Evolutionary conservation across 768 basidiomycete species (phyloP).

Genomic region (Suillus brevipes): DNA sequence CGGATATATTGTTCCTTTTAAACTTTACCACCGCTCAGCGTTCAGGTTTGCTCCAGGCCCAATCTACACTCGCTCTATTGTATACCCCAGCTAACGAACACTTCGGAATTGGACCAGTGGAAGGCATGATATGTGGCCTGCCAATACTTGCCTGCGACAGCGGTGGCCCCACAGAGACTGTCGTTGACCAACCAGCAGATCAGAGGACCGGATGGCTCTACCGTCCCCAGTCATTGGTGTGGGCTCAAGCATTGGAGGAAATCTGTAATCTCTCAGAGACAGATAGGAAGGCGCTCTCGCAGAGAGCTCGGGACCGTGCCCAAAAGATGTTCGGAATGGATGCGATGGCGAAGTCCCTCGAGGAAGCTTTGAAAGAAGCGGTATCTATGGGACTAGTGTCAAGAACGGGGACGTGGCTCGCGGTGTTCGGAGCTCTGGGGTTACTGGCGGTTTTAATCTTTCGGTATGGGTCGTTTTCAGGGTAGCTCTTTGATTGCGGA

Average conservation of each 20-base stretch:
- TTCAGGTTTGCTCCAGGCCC: slow-evolving; percentile 69
- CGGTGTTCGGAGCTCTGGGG: slow-evolving; percentile 17
- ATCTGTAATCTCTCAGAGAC: slow-evolving; percentile 47
- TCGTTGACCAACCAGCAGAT: slow-evolving; percentile 44
- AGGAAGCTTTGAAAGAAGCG: slow-evolving; percentile 54
- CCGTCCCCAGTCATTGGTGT: slow-evolving; percentile 56
- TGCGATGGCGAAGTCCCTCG: slow-evolving; percentile 64
- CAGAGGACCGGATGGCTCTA: slow-evolving; percentile 79
- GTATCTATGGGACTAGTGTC: slow-evolving; percentile 51
- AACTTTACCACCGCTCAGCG: slow-evolving; percentile 89
- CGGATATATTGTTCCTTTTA: slow-evolving; percentile 83
- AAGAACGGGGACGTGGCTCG: slow-evolving; percentile 4
- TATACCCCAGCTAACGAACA: slow-evolving; percentile 97
- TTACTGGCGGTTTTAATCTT: slow-evolving; percentile 27
- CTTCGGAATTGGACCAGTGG: slow-evolving; percentile 95
- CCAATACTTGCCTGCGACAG: slow-evolving; percentile 86
- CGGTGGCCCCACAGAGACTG: slow-evolving; percentile 90
- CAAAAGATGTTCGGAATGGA: slow-evolving; percentile 71
- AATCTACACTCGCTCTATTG: slow-evolving; percentile 70
- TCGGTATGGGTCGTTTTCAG: slow-evolving; percentile 20
- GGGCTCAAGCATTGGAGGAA: slow-evolving; percentile 68
- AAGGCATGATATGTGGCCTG: slow-evolving; percentile 90
- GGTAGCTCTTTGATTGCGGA: background rate
- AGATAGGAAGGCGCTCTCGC: slow-evolving; percentile 50
- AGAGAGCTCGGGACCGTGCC: slow-evolving; percentile 62